Conservation (phyloP, 2,329 filamentous ascomycete genomes). For the Lasiodiplodia gonubiensis region DNA sequence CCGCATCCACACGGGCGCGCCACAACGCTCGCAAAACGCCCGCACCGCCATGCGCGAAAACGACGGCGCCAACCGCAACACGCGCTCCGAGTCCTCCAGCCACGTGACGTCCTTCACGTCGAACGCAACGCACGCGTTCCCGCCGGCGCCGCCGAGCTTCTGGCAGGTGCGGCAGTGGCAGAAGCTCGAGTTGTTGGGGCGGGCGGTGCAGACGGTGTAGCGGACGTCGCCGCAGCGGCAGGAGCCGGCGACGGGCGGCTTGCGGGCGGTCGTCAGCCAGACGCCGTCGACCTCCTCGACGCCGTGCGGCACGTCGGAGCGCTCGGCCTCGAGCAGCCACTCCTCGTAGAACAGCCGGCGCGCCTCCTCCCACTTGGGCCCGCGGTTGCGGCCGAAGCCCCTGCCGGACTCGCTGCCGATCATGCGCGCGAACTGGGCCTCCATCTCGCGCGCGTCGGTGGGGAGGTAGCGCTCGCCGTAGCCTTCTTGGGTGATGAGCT, state of each 20-base stretch:
- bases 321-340: slow-evolving; percentile 3
- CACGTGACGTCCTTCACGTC: neutral
- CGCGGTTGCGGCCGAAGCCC: slow-evolving; percentile 12
- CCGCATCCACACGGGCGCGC: slow-evolving; percentile 3
- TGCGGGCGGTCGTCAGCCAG: neutral
- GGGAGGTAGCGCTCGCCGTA: slow-evolving; percentile 1
- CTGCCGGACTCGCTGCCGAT: slow-evolving; percentile 10
- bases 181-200: neutral
- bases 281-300: slow-evolving; percentile 19
- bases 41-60: neutral
- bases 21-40: slow-evolving; percentile 18
- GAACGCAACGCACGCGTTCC: neutral
- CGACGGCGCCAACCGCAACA: neutral
- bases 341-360: slow-evolving; percentile 15
- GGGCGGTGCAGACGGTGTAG: neutral
- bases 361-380: slow-evolving; percentile 19
- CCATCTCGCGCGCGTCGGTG: neutral
- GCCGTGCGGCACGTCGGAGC: neutral
- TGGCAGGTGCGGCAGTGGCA: slow-evolving; percentile 24
- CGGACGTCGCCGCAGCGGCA: slow-evolving; percentile 14
- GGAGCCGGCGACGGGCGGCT: slow-evolving; percentile 19
- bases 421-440: slow-evolving; percentile 2
- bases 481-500: neutral
- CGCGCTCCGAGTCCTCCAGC: neutral
- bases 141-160: neutral